Percentiles rank a stretch among this genome's conserved stretches.
These are phyloP conservation scores for Mytilinidion resinicola DNA, from an alignment of 495 filamentous ascomycete genomes.

Conservation along the genomic window DNA sequence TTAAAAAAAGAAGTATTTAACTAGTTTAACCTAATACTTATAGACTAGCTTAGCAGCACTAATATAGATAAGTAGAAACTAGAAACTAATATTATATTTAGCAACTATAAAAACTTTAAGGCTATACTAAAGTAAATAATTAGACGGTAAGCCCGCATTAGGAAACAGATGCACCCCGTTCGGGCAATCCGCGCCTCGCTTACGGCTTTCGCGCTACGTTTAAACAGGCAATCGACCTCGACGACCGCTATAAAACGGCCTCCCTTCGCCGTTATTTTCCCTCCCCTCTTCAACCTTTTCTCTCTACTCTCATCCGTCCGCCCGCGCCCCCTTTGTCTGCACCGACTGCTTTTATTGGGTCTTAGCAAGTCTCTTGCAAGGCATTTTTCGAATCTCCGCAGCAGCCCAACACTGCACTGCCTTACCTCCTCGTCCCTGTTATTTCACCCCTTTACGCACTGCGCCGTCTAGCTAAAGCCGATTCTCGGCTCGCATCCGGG, in stretches of 20 bases:
- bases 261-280: neutral
- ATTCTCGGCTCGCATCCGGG: neutral
- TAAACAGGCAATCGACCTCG: no score
- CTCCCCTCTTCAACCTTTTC: neutral
- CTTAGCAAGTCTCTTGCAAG: no score
- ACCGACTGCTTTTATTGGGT: neutral
- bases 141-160: neutral
- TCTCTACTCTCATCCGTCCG: no score
- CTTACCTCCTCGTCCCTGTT: neutral
- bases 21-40: no score
- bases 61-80: neutral
- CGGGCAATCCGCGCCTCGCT: no score
- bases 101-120: neutral
- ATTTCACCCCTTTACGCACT: neutral
- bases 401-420: neutral
- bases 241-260: no score
- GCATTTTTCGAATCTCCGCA: no score
- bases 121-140: neutral
- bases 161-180: no score
- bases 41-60: no score
- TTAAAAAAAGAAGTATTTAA: no score
- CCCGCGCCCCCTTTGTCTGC: neutral
- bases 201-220: no score
- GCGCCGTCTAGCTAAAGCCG: neutral
- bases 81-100: no score